Evolutionary conservation across 2,329 filamentous ascomycete species (phyloP), one percentile per base, ranked within the genome.

Genomic region (Aspergillus awamori): DNA sequence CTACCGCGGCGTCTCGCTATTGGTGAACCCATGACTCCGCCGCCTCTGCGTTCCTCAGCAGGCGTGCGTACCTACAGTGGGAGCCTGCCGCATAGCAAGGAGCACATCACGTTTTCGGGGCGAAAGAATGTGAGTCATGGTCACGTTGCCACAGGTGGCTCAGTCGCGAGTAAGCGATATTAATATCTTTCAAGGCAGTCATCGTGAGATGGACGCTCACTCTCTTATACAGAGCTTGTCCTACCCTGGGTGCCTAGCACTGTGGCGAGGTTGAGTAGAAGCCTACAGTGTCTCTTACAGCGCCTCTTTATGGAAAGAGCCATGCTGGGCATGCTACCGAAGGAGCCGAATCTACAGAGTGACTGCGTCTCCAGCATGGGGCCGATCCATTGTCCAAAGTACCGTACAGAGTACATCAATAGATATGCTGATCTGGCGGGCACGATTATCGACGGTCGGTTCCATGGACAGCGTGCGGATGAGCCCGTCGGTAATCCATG

Each of bases 381-480:
- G n/a, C 17, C 39, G 20, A 11, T 17, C n/a, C 41, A 20, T 4
- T 8, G 47, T 51, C 28, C 47, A 51, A 17, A 51, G 47, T 51
- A 51, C 47, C n/a, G 47, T 51, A 20, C 17, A 20, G 17, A 20
- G 17, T 20, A 51, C 47, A 51, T 51, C 47, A 11, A 51, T 30
- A 28, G 24, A 51, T 51, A n/a, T 8, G 11, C 45, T 26, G 22
- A 48, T 26, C 22, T 28, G 24, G 22, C 22, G 11, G 24, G 7
- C 39, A n/a, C 39, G 39, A 43, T 22, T 41, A 28, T 43, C 38
- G 53, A 30, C 24, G 26, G 36, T 43, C 36, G 53, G 53, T 56
- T 56, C 53, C 53, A 56, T 56, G 53, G 53, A 45, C 26, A 20
- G 53, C n/a, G 39, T 28, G 53, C 53, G 53, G 53, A 57, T 57